A percentile compares a stretch with the other conserved stretches of the same genome.
Evolutionary conservation across 352 stramenopile species (phyloP).

Genomic region (Phytophthora pini): DNA sequence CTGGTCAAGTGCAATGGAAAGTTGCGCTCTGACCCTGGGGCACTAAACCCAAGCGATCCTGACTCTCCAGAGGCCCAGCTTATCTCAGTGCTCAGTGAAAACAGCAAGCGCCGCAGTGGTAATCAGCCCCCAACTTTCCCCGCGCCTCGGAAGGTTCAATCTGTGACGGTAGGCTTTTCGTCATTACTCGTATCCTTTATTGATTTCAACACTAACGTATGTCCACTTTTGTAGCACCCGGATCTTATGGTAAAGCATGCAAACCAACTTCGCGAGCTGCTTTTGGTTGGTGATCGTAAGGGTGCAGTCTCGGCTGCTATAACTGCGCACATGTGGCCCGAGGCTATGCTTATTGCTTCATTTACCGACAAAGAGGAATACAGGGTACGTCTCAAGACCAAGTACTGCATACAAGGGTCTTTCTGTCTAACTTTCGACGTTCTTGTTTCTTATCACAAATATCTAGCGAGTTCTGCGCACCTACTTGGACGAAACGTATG

Average conservation of each 20-base stretch:
- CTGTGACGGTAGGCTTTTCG: slow-evolving; percentile 37
- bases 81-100: slow-evolving; percentile 72
- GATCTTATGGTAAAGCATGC: slow-evolving; percentile 58
- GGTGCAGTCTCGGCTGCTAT: slow-evolving; percentile 80
- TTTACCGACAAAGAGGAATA: slow-evolving; percentile 90
- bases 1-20: slow-evolving; percentile 86
- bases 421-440: slow-evolving; percentile 8
- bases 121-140: slow-evolving; percentile 57
- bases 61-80: slow-evolving; percentile 73
- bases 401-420: not conserved
- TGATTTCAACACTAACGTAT: slow-evolving; percentile 10
- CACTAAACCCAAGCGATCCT: slow-evolving; percentile 52
- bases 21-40: slow-evolving; percentile 55
- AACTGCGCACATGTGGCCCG: slow-evolving; percentile 83
- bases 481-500: slow-evolving; percentile 84
- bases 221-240: slow-evolving; percentile 47
- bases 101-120: slow-evolving; percentile 63
- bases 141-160: slow-evolving; percentile 48
- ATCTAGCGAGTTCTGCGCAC: slow-evolving; percentile 66
- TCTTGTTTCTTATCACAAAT: slow-evolving; percentile 3
- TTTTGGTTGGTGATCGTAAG: slow-evolving; percentile 82
- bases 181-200: not conserved
- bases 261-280: slow-evolving; percentile 67
- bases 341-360: slow-evolving; percentile 88
- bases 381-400: slow-evolving; percentile 42